A percentile compares a stretch with the other conserved stretches of the same genome.
Evolutionary conservation across 495 filamentous ascomycete species (phyloP).

Genomic region (Glutinoglossum americanum): DNA sequence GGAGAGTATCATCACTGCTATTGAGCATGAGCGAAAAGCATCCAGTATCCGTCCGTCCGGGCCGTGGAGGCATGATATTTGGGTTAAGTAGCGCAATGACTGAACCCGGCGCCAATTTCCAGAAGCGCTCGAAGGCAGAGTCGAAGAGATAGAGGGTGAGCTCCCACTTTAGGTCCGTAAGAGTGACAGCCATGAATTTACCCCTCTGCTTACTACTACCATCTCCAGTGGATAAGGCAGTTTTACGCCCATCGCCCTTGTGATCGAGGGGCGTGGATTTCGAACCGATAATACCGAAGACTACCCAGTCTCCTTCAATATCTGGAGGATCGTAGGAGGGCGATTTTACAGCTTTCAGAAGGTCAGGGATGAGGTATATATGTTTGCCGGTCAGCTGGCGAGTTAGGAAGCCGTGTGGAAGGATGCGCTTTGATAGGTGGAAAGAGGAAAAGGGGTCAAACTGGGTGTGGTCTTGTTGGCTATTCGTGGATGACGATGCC

Average conservation of each 20-base stretch:
- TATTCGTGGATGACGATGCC: neutral
- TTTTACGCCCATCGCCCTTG: constrained; percentile 26
- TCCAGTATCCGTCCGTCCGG: constrained; percentile 47
- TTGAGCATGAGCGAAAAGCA: constrained; percentile 66
- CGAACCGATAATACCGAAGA: constrained; percentile 66
- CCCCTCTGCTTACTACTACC: constrained; percentile 34
- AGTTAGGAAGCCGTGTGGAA: constrained; percentile 57
- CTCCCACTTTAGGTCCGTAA: constrained; percentile 81
- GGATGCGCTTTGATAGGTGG: constrained; percentile 67
- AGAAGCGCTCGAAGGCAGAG: constrained; percentile 72
- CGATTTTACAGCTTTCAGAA: constrained; percentile 58
- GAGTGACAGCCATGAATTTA: constrained; percentile 78
- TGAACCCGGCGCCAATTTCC: constrained; percentile 70
- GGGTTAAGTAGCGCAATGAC: constrained; percentile 90
- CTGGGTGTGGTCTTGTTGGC: constrained; percentile 2
- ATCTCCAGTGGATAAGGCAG: constrained; percentile 13
- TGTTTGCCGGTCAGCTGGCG: constrained; percentile 58
- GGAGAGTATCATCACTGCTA: constrained; percentile 63
- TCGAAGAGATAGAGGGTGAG: constrained; percentile 84
- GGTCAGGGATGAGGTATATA: constrained; percentile 55
- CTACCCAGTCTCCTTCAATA: constrained; percentile 64
- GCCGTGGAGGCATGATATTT: constrained; percentile 64
- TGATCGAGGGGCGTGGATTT: constrained; percentile 65
- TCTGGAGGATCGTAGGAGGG: constrained; percentile 75
- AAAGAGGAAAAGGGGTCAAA: constrained; percentile 76